These are phyloP conservation scores for Forsythia suspensa DNA, from an alignment of 257 asterid species.

Conservation along the genomic window DNA sequence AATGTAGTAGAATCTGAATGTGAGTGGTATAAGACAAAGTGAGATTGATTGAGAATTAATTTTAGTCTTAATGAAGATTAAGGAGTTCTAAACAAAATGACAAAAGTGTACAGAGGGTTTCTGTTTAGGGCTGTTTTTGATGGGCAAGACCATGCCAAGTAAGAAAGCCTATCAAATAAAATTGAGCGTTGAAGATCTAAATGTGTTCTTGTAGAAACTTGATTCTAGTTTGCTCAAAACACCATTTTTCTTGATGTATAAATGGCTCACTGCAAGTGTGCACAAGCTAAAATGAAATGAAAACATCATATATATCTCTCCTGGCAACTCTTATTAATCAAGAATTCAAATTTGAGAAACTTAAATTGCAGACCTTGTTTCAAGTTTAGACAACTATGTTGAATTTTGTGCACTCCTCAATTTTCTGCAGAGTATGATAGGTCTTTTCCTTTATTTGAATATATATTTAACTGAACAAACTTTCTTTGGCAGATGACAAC, in stretches of 20 bases:
- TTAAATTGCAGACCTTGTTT: neutral
- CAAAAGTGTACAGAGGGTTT: neutral
- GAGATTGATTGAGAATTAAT: neutral
- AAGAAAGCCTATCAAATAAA: neutral
- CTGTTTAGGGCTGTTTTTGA: neutral
- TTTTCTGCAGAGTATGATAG: neutral
- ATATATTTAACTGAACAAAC: conserved; percentile 23
- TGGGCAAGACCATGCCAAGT: conserved; percentile 8
- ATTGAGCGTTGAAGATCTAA: neutral
- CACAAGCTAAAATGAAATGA: conserved; percentile 4
- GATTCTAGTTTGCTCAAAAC: neutral
- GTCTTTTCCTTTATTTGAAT: conserved; percentile 12
- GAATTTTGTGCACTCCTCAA: neutral
- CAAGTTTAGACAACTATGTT: neutral
- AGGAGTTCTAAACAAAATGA: conserved; percentile 2
- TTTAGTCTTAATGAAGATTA: neutral
- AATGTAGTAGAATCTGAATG: neutral
- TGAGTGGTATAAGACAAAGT: neutral
- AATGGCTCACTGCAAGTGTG: conserved; percentile 8
- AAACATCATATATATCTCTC: neutral
- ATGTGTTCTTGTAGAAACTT: neutral
- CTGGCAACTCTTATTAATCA: neutral
- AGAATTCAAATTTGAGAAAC: neutral
- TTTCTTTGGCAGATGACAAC: conserved; percentile 83
- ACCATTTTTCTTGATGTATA: neutral